These are phyloP conservation scores for Pleurotus platypus DNA, from an alignment of 768 basidiomycete species.

Conservation along the genomic window DNA sequence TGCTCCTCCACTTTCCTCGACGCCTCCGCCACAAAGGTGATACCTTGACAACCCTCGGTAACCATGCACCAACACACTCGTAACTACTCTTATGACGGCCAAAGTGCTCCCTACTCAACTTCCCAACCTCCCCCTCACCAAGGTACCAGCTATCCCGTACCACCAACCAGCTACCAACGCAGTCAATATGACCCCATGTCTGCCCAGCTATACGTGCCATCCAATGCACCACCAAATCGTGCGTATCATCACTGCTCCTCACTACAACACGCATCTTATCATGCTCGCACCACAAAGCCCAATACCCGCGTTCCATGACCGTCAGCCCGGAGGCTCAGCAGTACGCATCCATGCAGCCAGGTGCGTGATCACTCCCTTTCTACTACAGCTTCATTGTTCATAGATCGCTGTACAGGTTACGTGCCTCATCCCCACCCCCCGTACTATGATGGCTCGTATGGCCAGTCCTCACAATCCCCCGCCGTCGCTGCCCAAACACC, in stretches of 20 bases:
- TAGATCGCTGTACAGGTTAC: slow-evolving; percentile 19
- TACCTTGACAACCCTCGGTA: slow-evolving; percentile 15
- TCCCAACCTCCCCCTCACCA: slow-evolving; percentile 5
- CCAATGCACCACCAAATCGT: slow-evolving; percentile 7
- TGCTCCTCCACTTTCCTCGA: slow-evolving; percentile 5
- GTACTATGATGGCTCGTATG: slow-evolving; percentile 13
- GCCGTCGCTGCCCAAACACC: slow-evolving; percentile 15
- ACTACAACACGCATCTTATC: neutral
- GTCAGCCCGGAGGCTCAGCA: slow-evolving; percentile 8
- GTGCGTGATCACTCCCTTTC: neutral
- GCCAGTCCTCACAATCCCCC: slow-evolving; percentile 12
- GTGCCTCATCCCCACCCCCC: slow-evolving; percentile 14
- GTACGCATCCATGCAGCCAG: neutral
- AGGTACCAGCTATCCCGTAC: slow-evolving; percentile 1
- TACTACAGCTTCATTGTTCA: neutral
- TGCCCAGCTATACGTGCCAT: slow-evolving; percentile 4
- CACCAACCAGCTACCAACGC: slow-evolving; percentile 3
- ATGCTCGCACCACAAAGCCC: slow-evolving; percentile 18
- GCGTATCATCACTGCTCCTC: neutral
- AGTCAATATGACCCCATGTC: slow-evolving; percentile 1
- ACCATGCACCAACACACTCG: slow-evolving; percentile 37
- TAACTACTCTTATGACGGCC: slow-evolving; percentile 39
- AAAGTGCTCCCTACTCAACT: slow-evolving; percentile 22
- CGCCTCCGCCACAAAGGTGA: slow-evolving; percentile 19
- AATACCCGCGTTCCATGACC: slow-evolving; percentile 24